phyloP scores from a whole-genome alignment of 2,329 filamentous ascomycete species.

The Arthroderma sp. region DNA sequence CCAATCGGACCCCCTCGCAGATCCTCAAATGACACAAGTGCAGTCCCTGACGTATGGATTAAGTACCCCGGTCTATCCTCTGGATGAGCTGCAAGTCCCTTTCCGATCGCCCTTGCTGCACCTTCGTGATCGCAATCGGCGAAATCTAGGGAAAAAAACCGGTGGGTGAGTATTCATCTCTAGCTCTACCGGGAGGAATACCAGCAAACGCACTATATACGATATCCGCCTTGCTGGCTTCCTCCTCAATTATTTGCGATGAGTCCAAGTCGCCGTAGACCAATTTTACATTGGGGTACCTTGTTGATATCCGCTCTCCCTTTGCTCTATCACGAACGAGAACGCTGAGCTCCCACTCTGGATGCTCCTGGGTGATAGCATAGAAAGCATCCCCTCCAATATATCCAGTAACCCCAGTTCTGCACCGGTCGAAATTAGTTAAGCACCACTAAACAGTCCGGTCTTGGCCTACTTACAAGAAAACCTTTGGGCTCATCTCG shows the following conservation, averaged over 20 bases:
- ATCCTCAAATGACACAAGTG: constrained; percentile 31
- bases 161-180: neutral
- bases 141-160: constrained; percentile 18
- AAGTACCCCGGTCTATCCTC: constrained; percentile 25
- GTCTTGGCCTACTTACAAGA: constrained; percentile 16
- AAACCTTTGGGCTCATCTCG: constrained; percentile 15
- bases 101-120: constrained; percentile 29
- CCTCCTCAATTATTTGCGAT: constrained; percentile 26
- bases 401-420: constrained; percentile 41
- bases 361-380: constrained; percentile 31
- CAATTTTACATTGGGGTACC: constrained; percentile 29
- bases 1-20: constrained; percentile 27
- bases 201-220: constrained; percentile 27
- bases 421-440: constrained; percentile 13
- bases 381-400: constrained; percentile 42
- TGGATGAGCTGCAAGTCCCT: constrained; percentile 25
- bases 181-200: neutral
- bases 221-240: constrained; percentile 35
- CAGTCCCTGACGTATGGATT: constrained; percentile 35
- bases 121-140: constrained; percentile 32
- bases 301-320: constrained; percentile 24
- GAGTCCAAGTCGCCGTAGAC: constrained; percentile 33
- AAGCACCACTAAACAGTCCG: constrained; percentile 3
- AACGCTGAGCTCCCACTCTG: constrained; percentile 34
- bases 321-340: constrained; percentile 34